A percentile compares a stretch with the other conserved stretches of the same genome.
phyloP scores from a whole-genome alignment of 2,329 filamentous ascomycete genomes.

The Ilyonectria robusta region DNA sequence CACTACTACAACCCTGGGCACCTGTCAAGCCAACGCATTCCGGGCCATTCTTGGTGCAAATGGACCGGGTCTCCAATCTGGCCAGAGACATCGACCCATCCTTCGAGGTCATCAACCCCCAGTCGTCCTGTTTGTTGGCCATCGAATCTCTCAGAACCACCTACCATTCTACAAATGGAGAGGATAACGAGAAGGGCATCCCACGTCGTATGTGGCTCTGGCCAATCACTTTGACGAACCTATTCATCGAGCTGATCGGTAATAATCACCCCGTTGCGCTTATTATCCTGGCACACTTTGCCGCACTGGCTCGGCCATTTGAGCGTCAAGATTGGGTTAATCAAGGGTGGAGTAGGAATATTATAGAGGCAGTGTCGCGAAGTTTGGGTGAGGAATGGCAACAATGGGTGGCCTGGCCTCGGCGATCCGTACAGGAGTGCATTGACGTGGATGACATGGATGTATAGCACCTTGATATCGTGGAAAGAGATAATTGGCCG shows the following conservation, averaged over 20 bases:
- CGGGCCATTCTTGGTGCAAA: conserved; percentile 30
- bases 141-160: conserved; percentile 32
- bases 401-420: conserved; percentile 33
- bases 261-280: conserved; percentile 34
- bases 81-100: conserved; percentile 28
- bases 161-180: conserved; percentile 5
- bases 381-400: conserved; percentile 29
- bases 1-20: conserved; percentile 19
- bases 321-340: conserved; percentile 32
- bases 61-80: conserved; percentile 28
- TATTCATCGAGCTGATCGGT: conserved; percentile 33
- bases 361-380: conserved; percentile 20
- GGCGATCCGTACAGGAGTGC: conserved; percentile 18
- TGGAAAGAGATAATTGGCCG: too few relatives aligned
- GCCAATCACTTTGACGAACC: conserved; percentile 32
- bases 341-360: conserved; percentile 28
- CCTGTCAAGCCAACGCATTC: conserved; percentile 9
- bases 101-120: conserved; percentile 31
- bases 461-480: background rate
- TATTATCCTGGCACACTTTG: conserved; percentile 33
- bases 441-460: conserved; percentile 37
- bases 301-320: conserved; percentile 29
- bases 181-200: background rate
- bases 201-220: conserved; percentile 31
- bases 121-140: conserved; percentile 32